Conservation (phyloP, 331 rosid genomes). For the Telfairia occidentalis region DNA sequence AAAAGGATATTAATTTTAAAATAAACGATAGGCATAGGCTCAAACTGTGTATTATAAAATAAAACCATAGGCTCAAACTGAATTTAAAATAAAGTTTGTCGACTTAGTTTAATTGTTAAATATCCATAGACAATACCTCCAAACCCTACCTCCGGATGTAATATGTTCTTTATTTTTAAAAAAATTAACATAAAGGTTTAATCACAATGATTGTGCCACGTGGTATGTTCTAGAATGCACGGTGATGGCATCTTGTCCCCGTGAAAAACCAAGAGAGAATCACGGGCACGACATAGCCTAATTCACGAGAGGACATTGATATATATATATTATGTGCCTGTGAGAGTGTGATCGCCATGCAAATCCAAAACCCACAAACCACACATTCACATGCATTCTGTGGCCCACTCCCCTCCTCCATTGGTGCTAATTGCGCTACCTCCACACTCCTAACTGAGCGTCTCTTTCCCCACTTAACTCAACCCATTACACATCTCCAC, state of each 20-base stretch:
- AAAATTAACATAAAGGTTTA: not conserved
- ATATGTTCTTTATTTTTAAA: too few species aligned
- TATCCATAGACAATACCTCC: too few species aligned
- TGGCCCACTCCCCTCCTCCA: not conserved
- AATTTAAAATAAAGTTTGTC: too few species aligned
- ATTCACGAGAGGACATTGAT: slow-evolving; percentile 16
- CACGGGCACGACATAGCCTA: slow-evolving; percentile 18
- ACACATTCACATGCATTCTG: not conserved
- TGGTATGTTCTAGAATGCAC: slow-evolving; percentile 10
- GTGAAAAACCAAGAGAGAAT: slow-evolving; percentile 7
- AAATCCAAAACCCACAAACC: not conserved
- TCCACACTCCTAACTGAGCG: not conserved
- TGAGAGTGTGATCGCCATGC: not conserved
- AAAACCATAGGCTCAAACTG: too few species aligned
- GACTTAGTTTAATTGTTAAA: too few species aligned
- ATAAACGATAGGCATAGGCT: too few species aligned
- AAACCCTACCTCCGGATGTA: too few species aligned
- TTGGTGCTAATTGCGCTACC: not conserved
- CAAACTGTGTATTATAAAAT: too few species aligned
- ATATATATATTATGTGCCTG: not conserved
- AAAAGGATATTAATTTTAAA: too few species aligned
- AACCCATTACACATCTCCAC: not conserved
- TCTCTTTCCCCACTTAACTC: not conserved
- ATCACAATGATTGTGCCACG: slow-evolving; percentile 9
- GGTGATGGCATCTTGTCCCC: slow-evolving; percentile 13